phyloP scores from a whole-genome alignment of 2,329 filamentous ascomycete species.

The Xylariaceae sp. region DNA sequence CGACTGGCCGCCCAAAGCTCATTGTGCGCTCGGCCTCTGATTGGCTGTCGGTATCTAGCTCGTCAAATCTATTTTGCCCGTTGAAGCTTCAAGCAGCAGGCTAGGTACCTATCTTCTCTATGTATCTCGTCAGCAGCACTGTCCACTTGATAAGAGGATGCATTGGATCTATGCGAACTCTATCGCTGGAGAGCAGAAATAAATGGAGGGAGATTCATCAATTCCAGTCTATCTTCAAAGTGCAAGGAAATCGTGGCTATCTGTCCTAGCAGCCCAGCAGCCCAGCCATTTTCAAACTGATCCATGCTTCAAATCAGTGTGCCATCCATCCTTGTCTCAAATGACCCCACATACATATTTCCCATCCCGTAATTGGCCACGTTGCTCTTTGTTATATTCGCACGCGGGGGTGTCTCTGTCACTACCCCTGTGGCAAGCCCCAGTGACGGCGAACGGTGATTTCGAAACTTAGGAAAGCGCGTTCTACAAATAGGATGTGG shows the following conservation, averaged over 20 bases:
- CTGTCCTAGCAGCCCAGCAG: too few relatives aligned
- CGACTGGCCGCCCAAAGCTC: constrained; percentile 25
- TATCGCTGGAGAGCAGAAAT: background rate
- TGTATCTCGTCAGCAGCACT: constrained; percentile 9
- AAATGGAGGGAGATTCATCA: background rate
- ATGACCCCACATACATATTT: constrained; percentile 21
- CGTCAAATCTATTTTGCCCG: constrained; percentile 26
- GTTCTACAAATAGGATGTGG: constrained; percentile 49
- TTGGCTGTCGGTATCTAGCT: constrained; percentile 31
- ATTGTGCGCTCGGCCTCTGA: constrained; percentile 36
- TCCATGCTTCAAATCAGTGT: background rate
- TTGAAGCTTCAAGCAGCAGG: constrained; percentile 17
- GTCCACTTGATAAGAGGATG: background rate
- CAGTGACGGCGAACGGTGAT: constrained; percentile 34
- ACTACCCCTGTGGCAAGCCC: constrained; percentile 27
- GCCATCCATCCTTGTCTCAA: constrained; percentile 17
- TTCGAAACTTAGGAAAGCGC: constrained; percentile 35
- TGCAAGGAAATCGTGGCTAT: background rate
- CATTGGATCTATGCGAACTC: background rate
- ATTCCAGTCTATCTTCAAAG: background rate
- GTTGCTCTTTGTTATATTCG: constrained; percentile 14
- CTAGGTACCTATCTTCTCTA: constrained; percentile 6
- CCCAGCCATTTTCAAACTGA: background rate
- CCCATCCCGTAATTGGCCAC: constrained; percentile 24
- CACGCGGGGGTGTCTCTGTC: constrained; percentile 21